Conservation (phyloP, 768 basidiomycete genomes). For the Tricholoma sp. region DNA sequence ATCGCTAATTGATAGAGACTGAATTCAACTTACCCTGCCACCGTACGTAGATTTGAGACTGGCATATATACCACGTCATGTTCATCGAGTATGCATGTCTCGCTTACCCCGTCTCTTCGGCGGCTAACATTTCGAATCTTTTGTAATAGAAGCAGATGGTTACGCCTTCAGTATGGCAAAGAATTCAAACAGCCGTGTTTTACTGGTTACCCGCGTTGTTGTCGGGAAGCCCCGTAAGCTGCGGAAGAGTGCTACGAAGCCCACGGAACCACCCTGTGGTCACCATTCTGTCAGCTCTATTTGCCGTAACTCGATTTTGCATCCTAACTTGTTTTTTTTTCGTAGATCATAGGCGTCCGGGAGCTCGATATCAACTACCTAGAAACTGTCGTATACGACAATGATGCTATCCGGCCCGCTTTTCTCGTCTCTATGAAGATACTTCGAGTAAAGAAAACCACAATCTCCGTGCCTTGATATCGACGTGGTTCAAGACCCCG, state of each 20-base stretch:
- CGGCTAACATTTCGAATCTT: background rate
- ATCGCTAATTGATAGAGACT: background rate
- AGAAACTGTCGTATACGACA: slow-evolving; percentile 63
- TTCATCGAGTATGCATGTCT: slow-evolving; percentile 50
- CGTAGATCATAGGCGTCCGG: slow-evolving; percentile 55
- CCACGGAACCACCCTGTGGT: slow-evolving; percentile 49
- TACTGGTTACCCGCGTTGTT: slow-evolving; percentile 59
- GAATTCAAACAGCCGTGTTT: slow-evolving; percentile 38
- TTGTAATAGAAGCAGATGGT: slow-evolving; percentile 71
- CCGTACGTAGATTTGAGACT: slow-evolving; percentile 64
- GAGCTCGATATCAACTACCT: slow-evolving; percentile 63
- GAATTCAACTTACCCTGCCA: background rate
- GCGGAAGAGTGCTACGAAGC: slow-evolving; percentile 40
- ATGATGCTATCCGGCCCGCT: slow-evolving; percentile 64
- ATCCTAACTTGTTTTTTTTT: background rate
- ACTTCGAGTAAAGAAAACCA: slow-evolving; percentile 18
- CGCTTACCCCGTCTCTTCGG: background rate
- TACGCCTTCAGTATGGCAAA: slow-evolving; percentile 43
- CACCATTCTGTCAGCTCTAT: slow-evolving; percentile 47
- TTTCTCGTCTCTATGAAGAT: slow-evolving; percentile 57
- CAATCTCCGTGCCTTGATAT: slow-evolving; percentile 29
- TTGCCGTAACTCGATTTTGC: background rate
- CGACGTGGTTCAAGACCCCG: slow-evolving; percentile 44
- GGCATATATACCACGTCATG: slow-evolving; percentile 66
- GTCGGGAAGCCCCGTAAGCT: slow-evolving; percentile 53